Evolutionary conservation across 768 basidiomycete genomes (phyloP), one percentile per base, ranked within the genome.

Genomic region (Lactarius psammicola): DNA sequence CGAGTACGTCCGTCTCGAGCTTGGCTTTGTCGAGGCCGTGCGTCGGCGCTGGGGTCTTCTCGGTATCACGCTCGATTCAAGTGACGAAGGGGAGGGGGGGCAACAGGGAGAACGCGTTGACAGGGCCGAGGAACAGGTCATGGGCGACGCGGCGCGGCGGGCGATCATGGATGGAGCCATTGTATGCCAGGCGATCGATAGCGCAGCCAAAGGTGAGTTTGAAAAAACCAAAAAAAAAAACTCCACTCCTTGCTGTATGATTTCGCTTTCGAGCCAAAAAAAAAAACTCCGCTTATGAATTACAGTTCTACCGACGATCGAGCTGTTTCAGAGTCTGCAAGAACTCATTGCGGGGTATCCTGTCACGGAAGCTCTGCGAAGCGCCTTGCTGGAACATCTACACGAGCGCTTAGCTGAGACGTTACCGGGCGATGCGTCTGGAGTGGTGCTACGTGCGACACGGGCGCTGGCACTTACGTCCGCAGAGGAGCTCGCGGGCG

Each of bases 1-100:
- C 26, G 94, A 95, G 75, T 96, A 95, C 73, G 86, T 94, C 68
- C 87, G 87, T 73, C 92, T 97, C 85, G 95, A 98, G 74, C 77
- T 95, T 5, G 87, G 87, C 2, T 96, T 92, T 75, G 79, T 93
- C 9, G 94, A 96, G 78, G 85, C 84, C 17, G 77, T 95, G 56
- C 80, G 90, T 44, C 78, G 90, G 68, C 81, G 94, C 59, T 94
- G 92, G 93, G 85, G 80, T 54, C 79, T 92, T 9, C 79, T 96
- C 23, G 94, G 94, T 9, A 87, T 95, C 59, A 40, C 65, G 30
- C 59, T 71, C 26, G 73, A 78, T 58, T 33, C 54, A n/a, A n/a
- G n/a, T n/a, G 74, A 69, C n/a, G 68, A 69, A 33, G 73, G 73
- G 23, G 71, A 72, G 8, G 74, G 69, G 54, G 9, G 36, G 55